Evolutionary conservation across 257 asterid species (phyloP), one percentile per base, ranked within the genome.

Genomic region (Nicotiana obtusifolia): DNA sequence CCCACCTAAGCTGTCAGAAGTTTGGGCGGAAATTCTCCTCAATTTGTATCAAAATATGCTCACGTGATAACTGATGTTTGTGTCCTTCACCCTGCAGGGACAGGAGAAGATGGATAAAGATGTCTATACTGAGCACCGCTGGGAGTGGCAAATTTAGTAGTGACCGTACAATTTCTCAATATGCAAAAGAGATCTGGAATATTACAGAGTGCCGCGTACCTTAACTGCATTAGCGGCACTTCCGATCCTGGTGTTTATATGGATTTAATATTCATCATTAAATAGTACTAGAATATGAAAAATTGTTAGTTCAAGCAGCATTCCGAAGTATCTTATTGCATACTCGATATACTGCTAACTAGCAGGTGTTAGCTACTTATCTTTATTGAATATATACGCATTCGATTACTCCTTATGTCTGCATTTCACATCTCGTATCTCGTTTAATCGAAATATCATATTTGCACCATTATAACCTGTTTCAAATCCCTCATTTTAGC

Each of bases 111-210:
- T 96, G 99, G 99, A 91, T 80, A 79, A 94, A 91, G 87, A 96
- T 92, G 97, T 96, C 99, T 11, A 96, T 96, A 76, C 93, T 93
- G 64, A 96, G 99, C 90, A 94, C 98, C 31, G 95, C 98, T 24
- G 98, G 99, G 59, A 90, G 97, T 83, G 98, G 99, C 22, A 94
- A 96, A 68, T 96, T 96, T 83, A 94, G 99, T 87, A 96, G 99
- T 47, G 99, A 96, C 77, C 89, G 99, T 2, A 96, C 99, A 31
- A 96, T 96, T 57, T 93, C 92, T 7, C 98, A 93, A 88, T 94
- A 96, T 30, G 99, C 98, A 35, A 89, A 86, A 62, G 97, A 94
- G 78, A 94, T 94, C 20, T 96, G 98, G 98, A 92, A 92, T 81
- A 91, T 96, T 76, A 84, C 85, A 26, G 93, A 88, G 82, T 91